Base-by-base conservation (phyloP, 768 basidiomycete genomes). In the Russula ochroleuca region DNA sequence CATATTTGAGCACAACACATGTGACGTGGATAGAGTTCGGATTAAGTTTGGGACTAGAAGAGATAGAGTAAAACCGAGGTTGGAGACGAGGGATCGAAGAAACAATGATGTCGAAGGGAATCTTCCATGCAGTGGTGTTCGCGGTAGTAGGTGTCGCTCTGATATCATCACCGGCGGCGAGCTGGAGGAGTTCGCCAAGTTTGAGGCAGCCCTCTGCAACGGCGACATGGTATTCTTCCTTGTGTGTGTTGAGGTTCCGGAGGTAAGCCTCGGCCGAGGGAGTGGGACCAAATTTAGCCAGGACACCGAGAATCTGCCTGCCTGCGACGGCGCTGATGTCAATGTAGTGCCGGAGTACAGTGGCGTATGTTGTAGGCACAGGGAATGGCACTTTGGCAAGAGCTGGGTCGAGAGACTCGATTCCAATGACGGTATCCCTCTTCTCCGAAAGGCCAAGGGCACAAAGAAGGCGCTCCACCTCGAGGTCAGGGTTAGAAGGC, bases 361-460 rank as follows among this genome's bases (percentile, higher is more conserved):
- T 89, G 64, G 81, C 84, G 70, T 97, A 98, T 9, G 95, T 98
- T 2, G 95, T 94, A 1, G 96, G 96, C 21, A 94, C 90, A 14
- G 97, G 96, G 87, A 98, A 99, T 19, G 96, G 96, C 62, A 98
- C 95, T 76, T 98, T 98, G 62, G 96, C 96, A 35, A 99, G 82
- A 17, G 95, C 94, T 21, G 97, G 96, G 72, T 99, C 96, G 63
- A 98, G 85, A n/a, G 94, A 96, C 72, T 94, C 94, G 63, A 99
- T 93, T 67, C 87, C 85, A 70, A 99, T 92, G 53, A 94, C 85
- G 43, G 82, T 80, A 73, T 95, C 86, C 71, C 85, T 83, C 78
- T 92, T 92, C 65, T 87, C 81, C 67, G 82, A 80, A 13, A 99
- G 81, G 28, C 94, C 96, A 53, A 99, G 86, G 45, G 88, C 83